Evolutionary conservation across 2,329 filamentous ascomycete genomes (phyloP), one percentile per base, ranked within the genome.

Genomic region (Apiospora arundinis): DNA sequence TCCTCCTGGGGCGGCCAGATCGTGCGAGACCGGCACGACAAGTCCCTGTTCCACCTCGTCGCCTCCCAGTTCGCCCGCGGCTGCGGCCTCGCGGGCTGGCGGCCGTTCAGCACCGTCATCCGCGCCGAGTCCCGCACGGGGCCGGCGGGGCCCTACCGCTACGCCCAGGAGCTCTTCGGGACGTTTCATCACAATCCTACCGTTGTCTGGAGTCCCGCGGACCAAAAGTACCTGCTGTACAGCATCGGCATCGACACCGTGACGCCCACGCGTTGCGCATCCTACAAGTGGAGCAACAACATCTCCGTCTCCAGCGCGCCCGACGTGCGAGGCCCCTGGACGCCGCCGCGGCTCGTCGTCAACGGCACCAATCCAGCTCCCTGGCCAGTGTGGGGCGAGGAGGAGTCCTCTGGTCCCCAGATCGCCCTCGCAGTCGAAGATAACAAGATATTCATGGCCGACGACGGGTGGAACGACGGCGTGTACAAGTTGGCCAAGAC

Each of bases 1-100:
- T 85, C 85, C 0, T 86, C 85, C 0, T 87, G 85, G 86, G 84
- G 85, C 18, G 83, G 83, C 0, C 81, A 81, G 16, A 85, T 87
- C 45, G 69, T 87, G 0, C 83, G 83, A 49, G 86, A 87, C 68
- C 82, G 77, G 0, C 21, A 74, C 0, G 79, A 86, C 18, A 73
- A 73, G 0, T 69, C 70, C 0, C 76, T 85, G 0, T 85, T 86
- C 68, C 85, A 87, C 69, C 81, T 87, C 0, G 78, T 87, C 63
- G 80, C 81, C 1, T 82, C 84, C 0, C 83, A 87, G 67, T 85
- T 87, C 71, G 78, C 80, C 0, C 79, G 82, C 68, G 83, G 83
- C 8, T 87, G 85, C 69, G 85, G 85, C 0, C 78, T 87, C 1
- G 77, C 77, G 7, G 84, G 82, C n/a, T 87, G 86, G 85, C 79